These are phyloP conservation scores for Nelumbo lutea DNA, from an alignment of 164 flowering plant species.

Conservation along the genomic window DNA sequence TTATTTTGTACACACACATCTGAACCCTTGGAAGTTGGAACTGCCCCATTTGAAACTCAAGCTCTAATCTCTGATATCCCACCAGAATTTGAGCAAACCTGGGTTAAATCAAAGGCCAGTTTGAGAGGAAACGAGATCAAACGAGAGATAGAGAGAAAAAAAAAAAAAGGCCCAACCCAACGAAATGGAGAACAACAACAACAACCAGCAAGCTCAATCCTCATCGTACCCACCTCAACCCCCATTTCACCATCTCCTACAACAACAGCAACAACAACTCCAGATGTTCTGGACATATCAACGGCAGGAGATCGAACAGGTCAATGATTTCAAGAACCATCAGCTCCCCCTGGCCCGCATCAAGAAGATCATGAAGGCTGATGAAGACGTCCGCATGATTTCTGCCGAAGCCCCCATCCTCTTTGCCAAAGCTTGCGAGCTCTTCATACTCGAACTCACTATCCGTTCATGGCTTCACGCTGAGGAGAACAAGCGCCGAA, in stretches of 20 bases:
- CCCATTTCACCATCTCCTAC: constrained; percentile 62
- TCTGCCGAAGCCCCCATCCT: constrained; percentile 89
- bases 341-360: constrained; percentile 87
- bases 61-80: constrained; percentile 9
- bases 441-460: constrained; percentile 87
- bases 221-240: constrained; percentile 20
- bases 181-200: constrained; percentile 21
- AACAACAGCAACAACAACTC: constrained; percentile 88
- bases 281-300: constrained; percentile 90
- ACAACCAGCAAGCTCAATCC: constrained; percentile 15
- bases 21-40: not conserved
- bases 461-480: constrained; percentile 91
- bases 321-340: constrained; percentile 87
- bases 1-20: too few species aligned
- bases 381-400: constrained; percentile 95
- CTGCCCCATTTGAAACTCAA: constrained; percentile 9
- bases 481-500: constrained; percentile 94
- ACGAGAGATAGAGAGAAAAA: not conserved
- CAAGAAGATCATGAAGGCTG: constrained; percentile 98
- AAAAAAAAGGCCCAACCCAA: not conserved
- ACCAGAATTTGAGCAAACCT: not conserved
- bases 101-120: constrained; percentile 3
- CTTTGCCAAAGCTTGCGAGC: constrained; percentile 93
- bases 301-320: constrained; percentile 76
- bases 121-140: not conserved